Percentiles rank a stretch among this genome's conserved stretches.
phyloP scores from a whole-genome alignment of 352 stramenopile genomes.

The Globisporangium solare region DNA sequence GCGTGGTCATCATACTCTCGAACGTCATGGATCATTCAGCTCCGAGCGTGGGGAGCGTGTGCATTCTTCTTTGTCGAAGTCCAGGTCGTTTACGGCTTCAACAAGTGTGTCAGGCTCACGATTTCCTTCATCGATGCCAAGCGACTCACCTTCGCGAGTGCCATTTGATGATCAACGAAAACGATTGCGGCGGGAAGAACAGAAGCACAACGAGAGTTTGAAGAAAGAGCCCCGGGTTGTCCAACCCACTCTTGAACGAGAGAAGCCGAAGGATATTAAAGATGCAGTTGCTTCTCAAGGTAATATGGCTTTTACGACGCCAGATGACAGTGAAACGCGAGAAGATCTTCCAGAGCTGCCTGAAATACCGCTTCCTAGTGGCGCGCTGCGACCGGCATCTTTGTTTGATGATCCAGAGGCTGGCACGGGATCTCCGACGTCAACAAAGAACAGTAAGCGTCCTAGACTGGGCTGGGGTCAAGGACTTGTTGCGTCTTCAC shows the following conservation, averaged over 20 bases:
- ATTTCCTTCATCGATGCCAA: neutral
- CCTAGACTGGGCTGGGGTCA: conserved; percentile 79
- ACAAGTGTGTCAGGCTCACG: conserved; percentile 3
- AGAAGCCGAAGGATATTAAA: neutral
- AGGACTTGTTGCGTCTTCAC: conserved; percentile 64
- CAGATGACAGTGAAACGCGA: conserved; percentile 2
- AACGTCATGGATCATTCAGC: conserved; percentile 48
- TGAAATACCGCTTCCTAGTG: conserved; percentile 50
- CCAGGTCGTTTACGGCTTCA: conserved; percentile 9
- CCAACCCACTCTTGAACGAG: neutral
- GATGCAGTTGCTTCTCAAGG: neutral
- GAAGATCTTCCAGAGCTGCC: conserved; percentile 63
- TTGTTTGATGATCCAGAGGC: conserved; percentile 15
- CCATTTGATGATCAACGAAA: conserved; percentile 6
- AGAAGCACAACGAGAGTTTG: neutral
- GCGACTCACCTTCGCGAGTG: neutral
- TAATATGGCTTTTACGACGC: too few species aligned
- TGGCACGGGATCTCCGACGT: conserved; percentile 17
- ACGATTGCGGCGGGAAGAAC: conserved; percentile 3
- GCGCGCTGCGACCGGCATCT: conserved; percentile 5
- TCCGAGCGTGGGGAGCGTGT: conserved; percentile 8
- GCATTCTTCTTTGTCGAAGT: conserved; percentile 5
- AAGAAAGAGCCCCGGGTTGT: neutral
- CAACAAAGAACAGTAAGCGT: conserved; percentile 52
- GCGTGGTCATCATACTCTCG: conserved; percentile 23